A percentile compares a stretch with the other conserved stretches of the same genome.
Conservation (phyloP, 2,329 filamentous ascomycete genomes). For the Plectosphaerella cucumerina region DNA sequence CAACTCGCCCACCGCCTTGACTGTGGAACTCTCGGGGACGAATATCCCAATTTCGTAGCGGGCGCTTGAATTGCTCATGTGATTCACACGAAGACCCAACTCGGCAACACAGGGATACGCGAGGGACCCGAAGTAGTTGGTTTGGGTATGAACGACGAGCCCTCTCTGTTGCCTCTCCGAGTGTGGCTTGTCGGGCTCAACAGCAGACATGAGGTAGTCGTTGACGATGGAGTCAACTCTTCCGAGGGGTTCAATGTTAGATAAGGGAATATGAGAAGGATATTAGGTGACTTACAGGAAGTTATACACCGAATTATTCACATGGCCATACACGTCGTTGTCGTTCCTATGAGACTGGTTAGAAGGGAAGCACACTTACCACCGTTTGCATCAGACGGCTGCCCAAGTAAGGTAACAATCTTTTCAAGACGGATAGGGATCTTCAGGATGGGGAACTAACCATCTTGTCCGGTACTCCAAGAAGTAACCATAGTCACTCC, state of each 20-base stretch:
- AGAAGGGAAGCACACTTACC: not conserved
- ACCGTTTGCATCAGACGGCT: not conserved
- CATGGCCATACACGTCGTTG: not conserved
- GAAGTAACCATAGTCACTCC: not conserved
- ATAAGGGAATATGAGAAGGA: not conserved
- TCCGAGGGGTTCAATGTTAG: not conserved
- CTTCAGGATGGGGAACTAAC: not conserved
- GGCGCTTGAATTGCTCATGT: not conserved
- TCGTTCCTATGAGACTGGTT: not conserved
- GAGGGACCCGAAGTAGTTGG: constrained; percentile 1
- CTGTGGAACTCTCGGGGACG: not conserved
- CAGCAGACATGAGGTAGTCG: not conserved
- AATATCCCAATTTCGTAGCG: constrained; percentile 1
- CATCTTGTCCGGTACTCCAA: not conserved
- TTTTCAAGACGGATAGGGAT: not conserved
- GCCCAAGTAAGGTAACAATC: not conserved
- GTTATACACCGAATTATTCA: not conserved
- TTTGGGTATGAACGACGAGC: constrained; percentile 1
- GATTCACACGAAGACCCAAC: not conserved
- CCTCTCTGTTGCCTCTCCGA: not conserved
- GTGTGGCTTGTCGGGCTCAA: not conserved
- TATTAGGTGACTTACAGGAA: not conserved
- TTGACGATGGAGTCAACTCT: constrained; percentile 1
- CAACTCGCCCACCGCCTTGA: constrained; percentile 37
- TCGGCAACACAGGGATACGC: constrained; percentile 1